phyloP scores from a whole-genome alignment of 2,329 filamentous ascomycete species.

The Curvularia verruculosa region DNA sequence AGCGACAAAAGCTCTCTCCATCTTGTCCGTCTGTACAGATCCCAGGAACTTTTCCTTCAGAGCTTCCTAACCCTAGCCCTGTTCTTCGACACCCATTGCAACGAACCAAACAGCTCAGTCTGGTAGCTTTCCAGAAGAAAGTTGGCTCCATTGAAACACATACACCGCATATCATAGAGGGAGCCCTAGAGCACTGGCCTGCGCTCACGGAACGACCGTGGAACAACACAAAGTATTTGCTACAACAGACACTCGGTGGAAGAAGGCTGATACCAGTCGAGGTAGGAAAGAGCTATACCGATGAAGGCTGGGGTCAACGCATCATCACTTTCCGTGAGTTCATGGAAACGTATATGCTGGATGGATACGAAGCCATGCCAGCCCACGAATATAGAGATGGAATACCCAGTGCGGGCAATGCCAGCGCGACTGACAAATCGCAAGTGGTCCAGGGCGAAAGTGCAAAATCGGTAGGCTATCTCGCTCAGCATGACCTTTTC shows the following conservation, averaged over 20 bases:
- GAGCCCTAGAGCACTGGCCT: slow-evolving; percentile 74
- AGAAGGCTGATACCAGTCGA: slow-evolving; percentile 84
- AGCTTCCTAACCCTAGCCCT: slow-evolving; percentile 11
- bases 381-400: background rate
- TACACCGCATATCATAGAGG: slow-evolving; percentile 71
- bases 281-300: slow-evolving; percentile 84
- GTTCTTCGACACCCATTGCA: slow-evolving; percentile 29
- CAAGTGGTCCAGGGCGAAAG: background rate
- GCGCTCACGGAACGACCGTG: slow-evolving; percentile 73
- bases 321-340: slow-evolving; percentile 79
- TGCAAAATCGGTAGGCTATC: slow-evolving; percentile 67
- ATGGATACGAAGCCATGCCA: background rate
- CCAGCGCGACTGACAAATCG: too few relatives aligned
- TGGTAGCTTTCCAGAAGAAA: slow-evolving; percentile 40
- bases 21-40: background rate
- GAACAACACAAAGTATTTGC: slow-evolving; percentile 75
- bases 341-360: slow-evolving; percentile 65
- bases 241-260: slow-evolving; percentile 75
- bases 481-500: slow-evolving; percentile 91
- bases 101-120: slow-evolving; percentile 24
- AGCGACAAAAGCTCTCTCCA: slow-evolving; percentile 22
- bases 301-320: slow-evolving; percentile 81
- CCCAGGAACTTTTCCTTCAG: slow-evolving; percentile 26
- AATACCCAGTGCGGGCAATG: too few relatives aligned
- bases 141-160: slow-evolving; percentile 29